Evolutionary conservation across 164 flowering plant species (phyloP).

Genomic region (Kalanchoe fedtschenkoi): DNA sequence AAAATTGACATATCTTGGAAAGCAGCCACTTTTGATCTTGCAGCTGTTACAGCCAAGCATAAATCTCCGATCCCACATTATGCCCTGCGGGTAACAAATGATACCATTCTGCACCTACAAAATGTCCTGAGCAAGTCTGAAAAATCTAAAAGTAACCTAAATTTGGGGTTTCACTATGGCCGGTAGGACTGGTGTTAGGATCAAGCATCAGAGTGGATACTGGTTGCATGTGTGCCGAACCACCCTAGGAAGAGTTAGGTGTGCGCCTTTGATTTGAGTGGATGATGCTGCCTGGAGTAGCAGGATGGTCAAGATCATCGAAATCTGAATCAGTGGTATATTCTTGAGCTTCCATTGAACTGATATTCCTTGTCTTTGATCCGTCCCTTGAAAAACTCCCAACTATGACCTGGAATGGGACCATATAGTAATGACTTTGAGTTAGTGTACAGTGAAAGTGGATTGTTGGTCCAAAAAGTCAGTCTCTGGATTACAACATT

Average conservation of each 20-base stretch:
- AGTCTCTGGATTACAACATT: background rate
- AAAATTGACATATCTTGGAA: too few species aligned
- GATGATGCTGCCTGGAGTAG: constrained; percentile 15
- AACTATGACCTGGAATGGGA: constrained; percentile 30
- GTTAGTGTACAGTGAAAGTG: background rate
- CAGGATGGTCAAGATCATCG: constrained; percentile 15
- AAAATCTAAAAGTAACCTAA: too few species aligned
- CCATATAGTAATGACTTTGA: background rate
- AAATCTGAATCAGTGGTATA: constrained; percentile 17
- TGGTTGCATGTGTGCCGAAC: constrained; percentile 26
- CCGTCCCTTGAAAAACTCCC: constrained; percentile 38
- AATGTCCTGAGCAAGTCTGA: too few species aligned
- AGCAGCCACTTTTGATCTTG: too few species aligned
- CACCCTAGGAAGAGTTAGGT: constrained; percentile 20
- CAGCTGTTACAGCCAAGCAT: too few species aligned
- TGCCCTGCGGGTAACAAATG: too few species aligned
- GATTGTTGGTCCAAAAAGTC: background rate
- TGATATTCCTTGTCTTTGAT: constrained; percentile 26
- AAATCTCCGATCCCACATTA: too few species aligned
- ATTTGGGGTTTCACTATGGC: too few species aligned
- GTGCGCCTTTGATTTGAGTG: constrained; percentile 24
- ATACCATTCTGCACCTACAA: too few species aligned
- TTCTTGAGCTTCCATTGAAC: constrained; percentile 11
- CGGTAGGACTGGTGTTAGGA: background rate
- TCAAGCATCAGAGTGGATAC: constrained; percentile 35